Percentiles rank a stretch among this genome's conserved stretches.
Conservation (phyloP, 305 asterid genomes). For the Salvia sclarea region DNA sequence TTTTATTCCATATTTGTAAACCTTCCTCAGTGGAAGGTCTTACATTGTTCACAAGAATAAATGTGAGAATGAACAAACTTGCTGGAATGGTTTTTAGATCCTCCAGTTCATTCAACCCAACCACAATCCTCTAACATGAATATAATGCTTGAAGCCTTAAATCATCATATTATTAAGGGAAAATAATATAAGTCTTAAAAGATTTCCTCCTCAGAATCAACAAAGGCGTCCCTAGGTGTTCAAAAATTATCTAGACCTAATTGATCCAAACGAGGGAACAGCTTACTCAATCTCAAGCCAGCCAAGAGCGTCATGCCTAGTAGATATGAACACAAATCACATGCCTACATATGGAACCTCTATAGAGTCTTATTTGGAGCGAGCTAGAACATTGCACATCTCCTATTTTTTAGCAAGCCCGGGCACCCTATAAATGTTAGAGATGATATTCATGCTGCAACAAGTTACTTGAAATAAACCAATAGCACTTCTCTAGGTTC, state of each 20-base stretch:
- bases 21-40: constrained; percentile 8
- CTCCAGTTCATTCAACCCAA: constrained; percentile 6
- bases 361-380: background rate
- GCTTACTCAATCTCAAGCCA: background rate
- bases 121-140: constrained; percentile 20
- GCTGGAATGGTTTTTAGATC: background rate
- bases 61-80: background rate
- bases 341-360: constrained; percentile 1
- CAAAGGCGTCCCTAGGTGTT: background rate
- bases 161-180: background rate
- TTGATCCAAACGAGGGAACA: background rate
- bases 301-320: background rate
- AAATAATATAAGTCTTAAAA: background rate
- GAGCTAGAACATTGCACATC: background rate
- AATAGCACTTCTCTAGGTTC: background rate
- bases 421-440: constrained; percentile 7
- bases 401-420: constrained; percentile 1
- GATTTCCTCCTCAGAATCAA: background rate
- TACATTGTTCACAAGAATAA: background rate
- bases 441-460: constrained; percentile 11
- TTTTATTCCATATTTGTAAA: background rate
- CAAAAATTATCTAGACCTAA: constrained; percentile 5
- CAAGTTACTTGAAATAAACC: background rate
- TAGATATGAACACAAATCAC: background rate
- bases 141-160: background rate